Evolutionary conservation across 208 protist genomes (phyloP).

Genomic region (Naegleria lovaniensis): DNA sequence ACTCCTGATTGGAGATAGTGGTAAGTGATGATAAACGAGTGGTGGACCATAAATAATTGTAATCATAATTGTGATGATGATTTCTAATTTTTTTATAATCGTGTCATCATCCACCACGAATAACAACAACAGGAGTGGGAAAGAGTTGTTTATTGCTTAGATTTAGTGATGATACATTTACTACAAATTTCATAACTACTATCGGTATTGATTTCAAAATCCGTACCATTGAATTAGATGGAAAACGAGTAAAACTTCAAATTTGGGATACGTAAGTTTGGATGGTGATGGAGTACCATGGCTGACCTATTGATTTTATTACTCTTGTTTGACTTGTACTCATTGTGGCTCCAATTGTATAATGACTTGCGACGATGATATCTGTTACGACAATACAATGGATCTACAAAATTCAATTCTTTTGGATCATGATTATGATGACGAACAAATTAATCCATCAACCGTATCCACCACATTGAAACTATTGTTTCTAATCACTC

Average conservation of each 20-base stretch:
- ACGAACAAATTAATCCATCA: too few species aligned
- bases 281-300: background rate
- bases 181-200: conserved; percentile 76
- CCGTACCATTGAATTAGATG: conserved; percentile 70
- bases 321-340: background rate
- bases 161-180: conserved; percentile 82
- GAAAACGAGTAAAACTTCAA: conserved; percentile 77
- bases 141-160: conserved; percentile 44
- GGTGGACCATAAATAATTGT: too few species aligned
- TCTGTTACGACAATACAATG: too few species aligned
- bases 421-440: too few species aligned
- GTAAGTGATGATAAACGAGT: conserved; percentile 23
- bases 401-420: too few species aligned
- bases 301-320: background rate
- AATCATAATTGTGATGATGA: too few species aligned
- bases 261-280: conserved; percentile 50
- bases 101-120: too few species aligned
- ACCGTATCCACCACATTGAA: too few species aligned
- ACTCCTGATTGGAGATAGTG: conserved; percentile 61
- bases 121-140: conserved; percentile 62
- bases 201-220: conserved; percentile 89
- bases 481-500: too few species aligned
- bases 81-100: conserved; percentile 20
- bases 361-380: background rate
- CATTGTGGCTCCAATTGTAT: background rate